Base-by-base conservation (phyloP, 2,329 filamentous ascomycete genomes). In the Arachnomyces sp. region DNA sequence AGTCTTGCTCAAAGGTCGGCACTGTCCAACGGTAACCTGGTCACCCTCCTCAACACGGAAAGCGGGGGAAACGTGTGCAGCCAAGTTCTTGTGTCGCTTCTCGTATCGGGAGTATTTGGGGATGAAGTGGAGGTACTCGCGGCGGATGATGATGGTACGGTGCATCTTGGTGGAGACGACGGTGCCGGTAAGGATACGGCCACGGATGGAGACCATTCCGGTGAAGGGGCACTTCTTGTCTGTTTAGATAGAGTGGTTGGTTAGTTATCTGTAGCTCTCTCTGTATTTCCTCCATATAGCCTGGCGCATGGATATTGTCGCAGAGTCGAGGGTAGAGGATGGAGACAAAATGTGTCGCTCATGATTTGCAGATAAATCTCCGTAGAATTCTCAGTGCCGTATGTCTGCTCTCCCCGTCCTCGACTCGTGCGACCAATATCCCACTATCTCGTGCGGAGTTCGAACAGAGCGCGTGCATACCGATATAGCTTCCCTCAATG, bases 151-250 rank as follows among this genome's bases (percentile, higher is more conserved):
- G 70, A 96, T 76, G 64, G 92, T 98, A 75, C 92, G 86, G 85
- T 98, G 92, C 92, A 98, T 98, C 86, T 98, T 98, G 75, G 92
- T 98, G 63, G 90, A 96, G 67, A 96, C 84, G 66, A 98, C 92
- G 68, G 88, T 95, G 66, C 92, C 92, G 69, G 90, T 96, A 58
- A 98, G 79, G 81, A 98, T 98, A 90, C 92, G 90, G 73, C 92
- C 92, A 77, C 92, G 92, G 79, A 98, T 98, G 56, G 92, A 96
- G 71, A 98, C 89, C 71, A 90, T 79, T 70, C 93, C 93, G 61
- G 88, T 94, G 84, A 98, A 98, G 59, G 92, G 92, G 84, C 92
- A 98, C 81, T 98, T 98, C 87, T 98, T 98, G 84, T 98, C 92
- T 94, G 66, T 63, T 52, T 45, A 44, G 34, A 44, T 37, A 39